A percentile compares a stretch with the other conserved stretches of the same genome.
phyloP scores from a whole-genome alignment of 495 filamentous ascomycete genomes.

The Penicillium steckii region DNA sequence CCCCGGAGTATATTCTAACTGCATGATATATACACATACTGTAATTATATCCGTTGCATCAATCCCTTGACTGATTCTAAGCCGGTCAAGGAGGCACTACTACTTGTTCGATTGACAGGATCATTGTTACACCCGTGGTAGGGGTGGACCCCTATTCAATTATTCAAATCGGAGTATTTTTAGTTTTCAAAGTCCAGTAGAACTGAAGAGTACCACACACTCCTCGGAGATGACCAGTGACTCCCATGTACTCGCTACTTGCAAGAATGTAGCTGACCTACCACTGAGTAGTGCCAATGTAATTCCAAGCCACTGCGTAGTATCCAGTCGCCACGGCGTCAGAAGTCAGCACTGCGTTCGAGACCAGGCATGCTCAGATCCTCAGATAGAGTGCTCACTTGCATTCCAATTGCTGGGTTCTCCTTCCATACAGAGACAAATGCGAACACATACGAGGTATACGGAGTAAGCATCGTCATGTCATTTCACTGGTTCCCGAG shows the following conservation, averaged over 20 bases:
- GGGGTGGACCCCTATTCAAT: too few species aligned
- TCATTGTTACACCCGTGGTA: too few species aligned
- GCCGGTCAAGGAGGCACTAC: too few species aligned
- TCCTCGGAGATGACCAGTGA: too few species aligned
- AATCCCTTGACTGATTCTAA: too few species aligned
- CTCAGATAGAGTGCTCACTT: conserved; percentile 1
- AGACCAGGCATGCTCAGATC: background rate
- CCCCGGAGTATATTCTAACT: background rate
- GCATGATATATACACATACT: background rate
- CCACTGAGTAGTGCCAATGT: too few species aligned
- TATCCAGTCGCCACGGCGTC: background rate
- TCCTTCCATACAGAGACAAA: background rate
- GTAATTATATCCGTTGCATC: background rate
- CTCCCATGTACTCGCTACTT: too few species aligned
- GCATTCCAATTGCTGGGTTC: background rate
- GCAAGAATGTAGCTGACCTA: too few species aligned
- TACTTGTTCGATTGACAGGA: too few species aligned
- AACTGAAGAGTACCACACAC: too few species aligned
- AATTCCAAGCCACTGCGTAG: background rate
- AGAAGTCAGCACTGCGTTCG: background rate
- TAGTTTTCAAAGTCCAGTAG: too few species aligned
- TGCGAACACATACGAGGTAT: background rate
- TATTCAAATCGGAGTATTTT: too few species aligned
- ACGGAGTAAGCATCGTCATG: background rate
- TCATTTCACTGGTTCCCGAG: background rate